A percentile compares a stretch with the other conserved stretches of the same genome.
These are phyloP conservation scores for Borovskyia barvae DNA, from an alignment of 208 protist species.

Conservation along the genomic window DNA sequence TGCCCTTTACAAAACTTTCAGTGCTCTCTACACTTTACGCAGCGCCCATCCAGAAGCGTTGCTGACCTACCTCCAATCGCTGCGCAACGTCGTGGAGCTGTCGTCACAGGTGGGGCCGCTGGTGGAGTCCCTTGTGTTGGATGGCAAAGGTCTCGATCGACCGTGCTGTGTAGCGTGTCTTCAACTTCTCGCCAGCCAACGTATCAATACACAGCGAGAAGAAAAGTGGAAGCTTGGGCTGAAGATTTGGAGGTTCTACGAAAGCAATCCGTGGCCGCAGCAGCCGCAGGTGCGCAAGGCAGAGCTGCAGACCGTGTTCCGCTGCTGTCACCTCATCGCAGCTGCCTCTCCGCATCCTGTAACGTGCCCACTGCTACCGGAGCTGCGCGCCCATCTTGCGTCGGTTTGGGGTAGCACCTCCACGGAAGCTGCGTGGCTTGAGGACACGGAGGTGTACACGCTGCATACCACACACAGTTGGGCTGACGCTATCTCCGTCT, in stretches of 20 bases:
- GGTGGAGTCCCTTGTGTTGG: slow-evolving; percentile 46
- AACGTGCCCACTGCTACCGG: slow-evolving; percentile 20
- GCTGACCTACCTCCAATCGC: slow-evolving; percentile 60
- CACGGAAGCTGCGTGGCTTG: slow-evolving; percentile 62
- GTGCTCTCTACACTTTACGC: slow-evolving; percentile 41
- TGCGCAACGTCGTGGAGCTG: slow-evolving; percentile 46
- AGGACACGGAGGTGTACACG: slow-evolving; percentile 69
- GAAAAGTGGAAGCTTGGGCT: slow-evolving; percentile 36
- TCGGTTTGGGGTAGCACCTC: slow-evolving; percentile 51
- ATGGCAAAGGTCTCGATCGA: slow-evolving; percentile 58
- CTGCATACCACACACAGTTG: slow-evolving; percentile 35
- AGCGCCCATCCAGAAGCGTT: slow-evolving; percentile 71
- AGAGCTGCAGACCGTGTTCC: slow-evolving; percentile 80
- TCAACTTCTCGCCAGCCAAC: slow-evolving; percentile 54
- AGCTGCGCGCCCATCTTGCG: slow-evolving; percentile 20
- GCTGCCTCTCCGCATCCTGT: not conserved
- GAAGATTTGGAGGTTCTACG: slow-evolving; percentile 39
- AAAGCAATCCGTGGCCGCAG: slow-evolving; percentile 73
- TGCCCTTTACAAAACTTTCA: slow-evolving; percentile 40
- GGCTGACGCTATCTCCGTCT: slow-evolving; percentile 43
- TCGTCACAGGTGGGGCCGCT: slow-evolving; percentile 24
- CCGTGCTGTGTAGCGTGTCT: slow-evolving; percentile 62
- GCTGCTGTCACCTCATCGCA: slow-evolving; percentile 67
- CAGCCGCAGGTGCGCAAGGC: slow-evolving; percentile 58
- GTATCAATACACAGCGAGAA: slow-evolving; percentile 23